These are phyloP conservation scores for Spathaspora gorwiae DNA, from an alignment of 805 yeast genomes.

Conservation along the genomic window DNA sequence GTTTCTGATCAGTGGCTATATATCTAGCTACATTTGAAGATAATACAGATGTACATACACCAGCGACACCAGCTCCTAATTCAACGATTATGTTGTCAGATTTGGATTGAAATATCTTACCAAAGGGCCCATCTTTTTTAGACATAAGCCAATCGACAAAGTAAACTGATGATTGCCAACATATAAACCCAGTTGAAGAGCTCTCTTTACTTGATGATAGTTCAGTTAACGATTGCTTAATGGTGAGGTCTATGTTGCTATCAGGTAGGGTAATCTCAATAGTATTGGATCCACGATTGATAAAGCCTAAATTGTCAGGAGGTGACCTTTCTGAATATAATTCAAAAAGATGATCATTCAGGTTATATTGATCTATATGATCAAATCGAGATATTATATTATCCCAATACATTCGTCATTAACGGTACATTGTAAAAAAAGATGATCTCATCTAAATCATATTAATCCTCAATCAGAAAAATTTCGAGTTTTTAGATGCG, in stretches of 20 bases:
- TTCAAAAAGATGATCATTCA: slow-evolving; percentile 29
- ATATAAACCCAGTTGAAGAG: slow-evolving; percentile 57
- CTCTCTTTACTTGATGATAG: slow-evolving; percentile 31
- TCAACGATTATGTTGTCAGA: slow-evolving; percentile 39
- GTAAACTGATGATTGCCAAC: slow-evolving; percentile 52
- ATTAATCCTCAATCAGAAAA: too few relatives aligned
- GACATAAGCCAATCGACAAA: slow-evolving; percentile 52
- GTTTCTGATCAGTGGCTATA: slow-evolving; percentile 58
- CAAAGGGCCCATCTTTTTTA: slow-evolving; percentile 22
- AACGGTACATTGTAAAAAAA: too few relatives aligned
- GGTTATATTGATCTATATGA: slow-evolving; percentile 13
- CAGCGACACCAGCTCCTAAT: slow-evolving; percentile 60
- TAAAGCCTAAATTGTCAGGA: slow-evolving; percentile 30
- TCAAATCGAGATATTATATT: slow-evolving; percentile 14
- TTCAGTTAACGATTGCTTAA: slow-evolving; percentile 31
- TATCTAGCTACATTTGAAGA: slow-evolving; percentile 31
- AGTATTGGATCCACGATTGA: slow-evolving; percentile 22
- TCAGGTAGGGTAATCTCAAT: slow-evolving; percentile 18
- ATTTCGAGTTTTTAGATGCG: too few relatives aligned
- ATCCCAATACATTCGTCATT: background rate
- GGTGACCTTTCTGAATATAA: slow-evolving; percentile 25
- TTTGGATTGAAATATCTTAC: background rate
- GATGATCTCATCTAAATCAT: too few relatives aligned
- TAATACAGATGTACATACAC: slow-evolving; percentile 40
- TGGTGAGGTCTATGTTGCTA: slow-evolving; percentile 20